Base-by-base conservation (phyloP, 441 rosid genomes). In the Erodium texanum region DNA sequence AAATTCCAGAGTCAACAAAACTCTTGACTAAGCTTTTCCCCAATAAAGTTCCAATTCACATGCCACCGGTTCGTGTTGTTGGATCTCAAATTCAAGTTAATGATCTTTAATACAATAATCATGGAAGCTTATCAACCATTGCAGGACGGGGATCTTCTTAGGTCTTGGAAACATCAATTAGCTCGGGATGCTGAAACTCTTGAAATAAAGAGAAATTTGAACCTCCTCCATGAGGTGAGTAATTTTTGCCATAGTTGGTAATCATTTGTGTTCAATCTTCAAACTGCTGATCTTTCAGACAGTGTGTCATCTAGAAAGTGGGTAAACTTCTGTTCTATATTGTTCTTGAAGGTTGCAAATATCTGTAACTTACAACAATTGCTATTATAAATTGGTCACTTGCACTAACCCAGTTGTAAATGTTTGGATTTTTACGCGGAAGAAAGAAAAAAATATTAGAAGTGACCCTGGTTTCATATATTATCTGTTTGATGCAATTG, bases 161-260 rank as follows among this genome's bases (percentile, higher is more conserved):
- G 78, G 84, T 97, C 89, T 74, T 92, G 96, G 99, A 95, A 95
- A 88, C 97, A 84, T 82, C 91, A 78, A 68, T 78, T 95, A 77
- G 98, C 89, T 34, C 96, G 91, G 64, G 99, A 95, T 82, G 80
- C 76, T 70, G 98, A 95, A 82, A 90, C 90, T 56, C 74, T 92
- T 81, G 90, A 91, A 81, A 90, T 77, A 61, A 97, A 86, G 78
- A 84, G 96, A 73, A 95, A 95, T 58, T 65, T 86, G 70, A 69
- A 76, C 68, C 79, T 82, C 84, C 74, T 95, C 72, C 89, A 83
- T 48, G 75, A 84, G 14, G 99, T 94, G 80, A 82, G 99, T 85
- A 70, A 67, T 45, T 43, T 65, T 56, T 19, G 24, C 62, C 36
- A n/a, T n/a, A n/a, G n/a, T 1, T 27, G 3, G 29, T 27, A 27